A percentile compares a stretch with the other conserved stretches of the same genome.
Conservation (phyloP, 345 rosid species). For the Populus tremula region DNA sequence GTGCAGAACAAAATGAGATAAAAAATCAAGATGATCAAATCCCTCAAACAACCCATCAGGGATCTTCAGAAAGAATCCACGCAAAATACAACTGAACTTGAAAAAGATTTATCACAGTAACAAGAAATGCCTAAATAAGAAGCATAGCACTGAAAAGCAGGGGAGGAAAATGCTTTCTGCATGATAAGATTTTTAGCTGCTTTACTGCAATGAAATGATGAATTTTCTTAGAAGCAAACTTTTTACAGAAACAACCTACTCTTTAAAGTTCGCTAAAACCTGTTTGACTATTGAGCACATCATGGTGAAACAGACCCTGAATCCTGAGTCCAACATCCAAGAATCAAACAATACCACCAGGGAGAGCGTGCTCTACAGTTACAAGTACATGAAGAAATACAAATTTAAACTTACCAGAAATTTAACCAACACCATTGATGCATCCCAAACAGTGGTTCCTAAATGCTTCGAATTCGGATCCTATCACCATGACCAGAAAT, state of each 20-base stretch:
- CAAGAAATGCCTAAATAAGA: neutral
- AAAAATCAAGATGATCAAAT: neutral
- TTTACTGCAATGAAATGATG: too few species aligned
- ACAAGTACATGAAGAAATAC: neutral
- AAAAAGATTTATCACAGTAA: neutral
- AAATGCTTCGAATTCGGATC: conserved; percentile 95
- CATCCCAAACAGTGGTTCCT: conserved; percentile 98
- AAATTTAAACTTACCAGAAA: conserved; percentile 53
- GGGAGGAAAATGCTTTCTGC: too few species aligned
- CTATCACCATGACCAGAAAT: conserved; percentile 39
- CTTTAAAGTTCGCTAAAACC: too few species aligned
- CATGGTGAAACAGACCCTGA: neutral
- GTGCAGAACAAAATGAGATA: neutral
- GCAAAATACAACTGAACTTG: neutral
- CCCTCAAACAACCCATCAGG: conserved; percentile 1
- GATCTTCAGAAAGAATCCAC: conserved; percentile 1
- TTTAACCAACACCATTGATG: conserved; percentile 85
- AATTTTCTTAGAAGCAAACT: too few species aligned
- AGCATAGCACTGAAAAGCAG: too few species aligned
- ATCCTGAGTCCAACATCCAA: neutral
- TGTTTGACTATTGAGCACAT: too few species aligned
- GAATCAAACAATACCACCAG: neutral
- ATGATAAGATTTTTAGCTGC: too few species aligned
- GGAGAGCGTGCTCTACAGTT: neutral
- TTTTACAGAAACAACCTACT: too few species aligned